Conservation (phyloP, 495 filamentous ascomycete species). For the Tetracladium marchalianum region DNA sequence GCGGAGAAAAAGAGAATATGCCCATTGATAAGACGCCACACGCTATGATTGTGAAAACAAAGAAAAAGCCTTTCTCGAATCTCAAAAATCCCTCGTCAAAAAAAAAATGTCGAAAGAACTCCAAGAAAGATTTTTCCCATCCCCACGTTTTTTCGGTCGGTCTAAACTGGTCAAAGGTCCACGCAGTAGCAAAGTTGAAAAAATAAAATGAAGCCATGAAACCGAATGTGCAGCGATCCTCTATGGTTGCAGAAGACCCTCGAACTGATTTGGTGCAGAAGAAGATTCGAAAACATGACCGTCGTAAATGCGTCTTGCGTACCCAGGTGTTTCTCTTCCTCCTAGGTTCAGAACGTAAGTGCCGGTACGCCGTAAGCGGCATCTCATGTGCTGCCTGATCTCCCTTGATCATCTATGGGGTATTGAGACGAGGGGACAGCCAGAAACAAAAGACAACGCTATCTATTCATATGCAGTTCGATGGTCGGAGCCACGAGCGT, state of each 20-base stretch:
- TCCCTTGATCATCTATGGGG: slow-evolving; percentile 39
- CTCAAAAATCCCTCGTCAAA: background rate
- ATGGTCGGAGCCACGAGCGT: slow-evolving; percentile 14
- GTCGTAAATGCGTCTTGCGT: slow-evolving; percentile 30
- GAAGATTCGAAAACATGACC: slow-evolving; percentile 25
- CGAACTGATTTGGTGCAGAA: slow-evolving; percentile 16
- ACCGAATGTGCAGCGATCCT: slow-evolving; percentile 23
- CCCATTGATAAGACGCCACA: slow-evolving; percentile 10
- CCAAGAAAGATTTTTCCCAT: slow-evolving; percentile 21
- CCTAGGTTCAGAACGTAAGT: slow-evolving; percentile 20
- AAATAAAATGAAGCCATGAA: slow-evolving; percentile 26
- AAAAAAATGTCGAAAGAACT: slow-evolving; percentile 10
- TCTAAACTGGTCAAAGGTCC: slow-evolving; percentile 33
- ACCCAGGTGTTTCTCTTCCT: slow-evolving; percentile 11
- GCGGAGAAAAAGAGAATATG: slow-evolving; percentile 5
- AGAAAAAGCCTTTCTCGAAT: slow-evolving; percentile 5
- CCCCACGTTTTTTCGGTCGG: slow-evolving; percentile 44
- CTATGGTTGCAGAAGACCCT: slow-evolving; percentile 23
- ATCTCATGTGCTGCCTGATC: slow-evolving; percentile 32
- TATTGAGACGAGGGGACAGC: slow-evolving; percentile 42
- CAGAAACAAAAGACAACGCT: slow-evolving; percentile 58
- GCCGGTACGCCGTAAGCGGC: slow-evolving; percentile 20
- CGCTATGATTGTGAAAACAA: slow-evolving; percentile 12
- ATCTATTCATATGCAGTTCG: slow-evolving; percentile 61
- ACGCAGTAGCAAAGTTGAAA: slow-evolving; percentile 19